Evolutionary conservation across 257 asterid genomes (phyloP).

Genomic region (Scutellaria baicalensis): DNA sequence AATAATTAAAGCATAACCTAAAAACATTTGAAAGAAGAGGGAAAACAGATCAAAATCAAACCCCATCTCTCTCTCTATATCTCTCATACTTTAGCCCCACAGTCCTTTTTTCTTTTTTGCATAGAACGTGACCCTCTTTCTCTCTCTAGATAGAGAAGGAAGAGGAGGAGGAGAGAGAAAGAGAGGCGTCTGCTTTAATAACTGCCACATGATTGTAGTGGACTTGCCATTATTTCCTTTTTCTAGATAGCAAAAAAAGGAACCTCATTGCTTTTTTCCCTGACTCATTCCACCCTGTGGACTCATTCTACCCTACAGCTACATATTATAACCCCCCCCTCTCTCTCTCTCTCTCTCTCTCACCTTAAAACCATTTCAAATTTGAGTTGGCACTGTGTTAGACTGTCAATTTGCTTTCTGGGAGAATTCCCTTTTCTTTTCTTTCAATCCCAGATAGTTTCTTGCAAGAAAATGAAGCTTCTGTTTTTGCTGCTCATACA

Average conservation of each 20-base stretch:
- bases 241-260: constrained; percentile 24
- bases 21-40: neutral
- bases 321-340: too few relatives aligned
- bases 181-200: constrained; percentile 35
- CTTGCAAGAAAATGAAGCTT: constrained; percentile 40
- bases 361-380: constrained; percentile 32
- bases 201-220: constrained; percentile 80
- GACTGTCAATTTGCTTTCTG: neutral
- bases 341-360: constrained; percentile 12
- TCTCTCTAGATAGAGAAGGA: constrained; percentile 6
- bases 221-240: constrained; percentile 38
- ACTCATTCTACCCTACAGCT: too few relatives aligned
- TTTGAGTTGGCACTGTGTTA: constrained; percentile 15
- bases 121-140: constrained; percentile 34
- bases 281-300: too few relatives aligned
- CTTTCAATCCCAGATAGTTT: neutral
- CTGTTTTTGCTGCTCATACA: constrained; percentile 35
- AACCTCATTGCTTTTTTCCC: constrained; percentile 22
- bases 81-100: constrained; percentile 2
- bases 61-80: neutral
- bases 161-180: neutral
- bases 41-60: neutral
- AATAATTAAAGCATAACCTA: too few relatives aligned
- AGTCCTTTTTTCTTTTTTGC: neutral
- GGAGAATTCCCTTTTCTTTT: neutral